These are phyloP conservation scores for Suzukiozyma palmioleophila DNA, from an alignment of 1,139 yeast species.

Conservation along the genomic window DNA sequence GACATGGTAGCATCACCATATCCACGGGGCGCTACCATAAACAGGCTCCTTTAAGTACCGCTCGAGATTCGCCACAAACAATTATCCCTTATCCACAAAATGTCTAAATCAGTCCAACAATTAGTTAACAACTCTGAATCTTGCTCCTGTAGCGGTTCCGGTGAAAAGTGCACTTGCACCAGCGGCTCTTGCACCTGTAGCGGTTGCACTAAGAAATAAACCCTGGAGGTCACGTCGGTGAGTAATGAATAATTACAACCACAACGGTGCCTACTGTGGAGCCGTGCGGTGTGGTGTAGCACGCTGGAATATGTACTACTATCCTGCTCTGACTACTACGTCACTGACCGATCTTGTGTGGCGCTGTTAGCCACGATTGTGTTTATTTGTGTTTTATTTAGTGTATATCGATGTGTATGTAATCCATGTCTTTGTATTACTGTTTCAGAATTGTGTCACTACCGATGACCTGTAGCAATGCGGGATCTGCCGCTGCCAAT, in stretches of 20 bases:
- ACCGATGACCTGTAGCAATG: background rate
- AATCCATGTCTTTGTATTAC: slow-evolving; percentile 2
- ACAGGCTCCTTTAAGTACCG: background rate
- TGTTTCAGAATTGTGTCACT: background rate
- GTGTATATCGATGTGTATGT: slow-evolving; percentile 1
- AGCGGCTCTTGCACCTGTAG: slow-evolving; percentile 4
- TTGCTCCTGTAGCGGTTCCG: slow-evolving; percentile 3
- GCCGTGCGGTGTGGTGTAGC: too few relatives aligned
- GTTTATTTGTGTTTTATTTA: background rate
- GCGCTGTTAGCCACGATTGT: background rate
- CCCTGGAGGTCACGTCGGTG: background rate
- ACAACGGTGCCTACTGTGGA: too few relatives aligned
- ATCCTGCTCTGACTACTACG: too few relatives aligned
- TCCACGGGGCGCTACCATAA: background rate
- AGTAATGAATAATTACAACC: too few relatives aligned
- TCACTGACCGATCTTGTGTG: background rate
- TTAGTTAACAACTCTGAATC: slow-evolving; percentile 14
- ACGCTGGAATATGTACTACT: background rate
- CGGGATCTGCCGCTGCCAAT: slow-evolving; percentile 10
- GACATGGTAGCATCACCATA: too few relatives aligned
- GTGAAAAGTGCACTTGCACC: slow-evolving; percentile 18
- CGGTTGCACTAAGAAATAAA: slow-evolving; percentile 2
- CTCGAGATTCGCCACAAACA: background rate
- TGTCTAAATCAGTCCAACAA: slow-evolving; percentile 4
- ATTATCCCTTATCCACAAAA: background rate